phyloP scores from a whole-genome alignment of 2,329 filamentous ascomycete species.

The Microsporum canis region DNA sequence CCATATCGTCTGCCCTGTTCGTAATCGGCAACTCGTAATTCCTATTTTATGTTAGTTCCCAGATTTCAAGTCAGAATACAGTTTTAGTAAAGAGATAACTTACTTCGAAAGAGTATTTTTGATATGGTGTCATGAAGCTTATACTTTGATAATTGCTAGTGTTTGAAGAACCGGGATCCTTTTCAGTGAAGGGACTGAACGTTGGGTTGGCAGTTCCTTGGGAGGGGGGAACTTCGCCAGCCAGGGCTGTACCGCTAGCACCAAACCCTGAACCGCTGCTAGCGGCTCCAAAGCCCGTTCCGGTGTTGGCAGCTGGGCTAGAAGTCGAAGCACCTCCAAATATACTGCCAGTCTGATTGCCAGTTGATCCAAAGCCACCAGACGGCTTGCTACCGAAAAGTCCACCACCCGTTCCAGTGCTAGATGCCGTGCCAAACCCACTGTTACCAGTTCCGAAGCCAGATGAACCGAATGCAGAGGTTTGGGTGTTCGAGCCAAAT shows the following conservation, averaged over 20 bases:
- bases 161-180: conserved; percentile 28
- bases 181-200: conserved; percentile 36
- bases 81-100: conserved; percentile 5
- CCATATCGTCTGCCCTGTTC: conserved; percentile 73
- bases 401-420: conserved; percentile 17
- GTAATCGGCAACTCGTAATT: conserved; percentile 76
- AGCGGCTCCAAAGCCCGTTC: conserved; percentile 20
- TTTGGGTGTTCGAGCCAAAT: conserved; percentile 13
- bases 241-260: conserved; percentile 34
- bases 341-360: conserved; percentile 6
- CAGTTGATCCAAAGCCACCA: conserved; percentile 12
- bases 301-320: conserved; percentile 11
- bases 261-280: conserved; percentile 24
- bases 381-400: conserved; percentile 10
- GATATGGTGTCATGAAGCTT: conserved; percentile 38
- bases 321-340: conserved; percentile 12
- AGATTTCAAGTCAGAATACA: neutral
- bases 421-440: conserved; percentile 7
- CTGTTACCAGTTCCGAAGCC: conserved; percentile 11
- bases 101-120: conserved; percentile 75
- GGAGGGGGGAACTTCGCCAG: conserved; percentile 29
- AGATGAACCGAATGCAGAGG: conserved; percentile 9
- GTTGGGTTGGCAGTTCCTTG: conserved; percentile 38
- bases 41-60: conserved; percentile 31
- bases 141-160: conserved; percentile 41